Conservation (phyloP, 306 rosid genomes). For the Vigna unguiculata region DNA sequence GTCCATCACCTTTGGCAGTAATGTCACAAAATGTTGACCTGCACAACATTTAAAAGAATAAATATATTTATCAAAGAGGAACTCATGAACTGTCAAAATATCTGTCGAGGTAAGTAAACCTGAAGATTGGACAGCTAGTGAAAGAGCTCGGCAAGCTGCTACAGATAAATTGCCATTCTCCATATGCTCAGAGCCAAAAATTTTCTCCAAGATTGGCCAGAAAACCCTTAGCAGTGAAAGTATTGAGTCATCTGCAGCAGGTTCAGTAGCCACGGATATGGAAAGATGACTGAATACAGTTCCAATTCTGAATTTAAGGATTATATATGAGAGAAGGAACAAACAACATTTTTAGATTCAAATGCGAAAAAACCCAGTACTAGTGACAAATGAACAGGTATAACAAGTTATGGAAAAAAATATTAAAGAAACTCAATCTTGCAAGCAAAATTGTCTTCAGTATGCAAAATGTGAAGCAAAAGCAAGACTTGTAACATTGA, state of each 20-base stretch:
- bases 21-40: conserved; percentile 84
- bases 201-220: conserved; percentile 94
- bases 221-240: conserved; percentile 73
- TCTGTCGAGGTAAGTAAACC: conserved; percentile 53
- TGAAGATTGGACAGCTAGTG: conserved; percentile 90
- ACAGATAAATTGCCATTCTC: conserved; percentile 82
- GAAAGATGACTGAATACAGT: conserved; percentile 89
- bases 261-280: conserved; percentile 58
- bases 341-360: conserved; percentile 15
- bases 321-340: conserved; percentile 22
- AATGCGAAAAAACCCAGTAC: conserved; percentile 8
- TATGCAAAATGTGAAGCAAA: conserved; percentile 28
- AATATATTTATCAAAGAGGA: conserved; percentile 28
- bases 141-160: conserved; percentile 96
- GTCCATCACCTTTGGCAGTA: conserved; percentile 83
- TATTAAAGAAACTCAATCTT: conserved; percentile 27
- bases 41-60: conserved; percentile 49
- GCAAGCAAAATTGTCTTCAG: conserved; percentile 16
- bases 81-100: conserved; percentile 27
- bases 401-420: conserved; percentile 6
- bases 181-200: conserved; percentile 85
- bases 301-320: conserved; percentile 77
- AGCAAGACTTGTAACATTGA: background rate
- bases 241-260: conserved; percentile 76
- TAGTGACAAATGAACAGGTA: conserved; percentile 22